A percentile compares a stretch with the other conserved stretches of the same genome.
Evolutionary conservation across 2,329 filamentous ascomycete genomes (phyloP).

Genomic region (Nothophaeocryptopus gaeumannii): DNA sequence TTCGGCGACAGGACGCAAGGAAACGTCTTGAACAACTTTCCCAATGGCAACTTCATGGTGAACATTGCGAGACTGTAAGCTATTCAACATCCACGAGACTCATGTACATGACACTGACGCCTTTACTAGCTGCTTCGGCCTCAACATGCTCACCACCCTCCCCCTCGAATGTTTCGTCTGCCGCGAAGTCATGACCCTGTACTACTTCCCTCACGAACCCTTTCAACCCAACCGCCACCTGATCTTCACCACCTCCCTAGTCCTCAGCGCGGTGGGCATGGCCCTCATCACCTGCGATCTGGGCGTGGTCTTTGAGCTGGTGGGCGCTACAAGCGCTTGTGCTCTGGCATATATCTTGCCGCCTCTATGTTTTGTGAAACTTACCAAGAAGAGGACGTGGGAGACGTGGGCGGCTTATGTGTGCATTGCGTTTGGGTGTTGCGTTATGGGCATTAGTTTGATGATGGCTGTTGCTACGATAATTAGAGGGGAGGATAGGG

Average conservation of each 20-base stretch:
- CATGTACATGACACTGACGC: too few relatives aligned
- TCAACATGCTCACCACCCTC: conserved; percentile 98
- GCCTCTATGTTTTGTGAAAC: conserved; percentile 90
- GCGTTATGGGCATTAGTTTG: conserved; percentile 78
- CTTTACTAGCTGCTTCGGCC: conserved; percentile 68
- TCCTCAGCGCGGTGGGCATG: conserved; percentile 73
- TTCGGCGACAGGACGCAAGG: conserved; percentile 90
- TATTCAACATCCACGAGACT: too few relatives aligned
- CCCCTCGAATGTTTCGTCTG: conserved; percentile 97
- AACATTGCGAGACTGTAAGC: conserved; percentile 75
- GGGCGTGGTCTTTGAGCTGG: conserved; percentile 90
- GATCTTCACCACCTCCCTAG: conserved; percentile 76
- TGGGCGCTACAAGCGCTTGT: conserved; percentile 91
- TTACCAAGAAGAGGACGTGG: conserved; percentile 66
- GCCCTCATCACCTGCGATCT: conserved; percentile 88
- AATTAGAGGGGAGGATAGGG: conserved; percentile 29
- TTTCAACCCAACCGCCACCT: conserved; percentile 83
- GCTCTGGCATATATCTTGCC: conserved; percentile 93
- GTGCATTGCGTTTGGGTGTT: conserved; percentile 73
- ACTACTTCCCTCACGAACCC: conserved; percentile 68
- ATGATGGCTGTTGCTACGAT: conserved; percentile 71
- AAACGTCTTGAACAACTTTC: conserved; percentile 98
- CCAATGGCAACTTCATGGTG: conserved; percentile 83
- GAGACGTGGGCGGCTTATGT: conserved; percentile 61
- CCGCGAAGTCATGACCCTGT: conserved; percentile 91